Percentiles rank a stretch among this genome's conserved stretches.
phyloP scores from a whole-genome alignment of 1,284 basidiomycete genomes.

The Meira nashicola region DNA sequence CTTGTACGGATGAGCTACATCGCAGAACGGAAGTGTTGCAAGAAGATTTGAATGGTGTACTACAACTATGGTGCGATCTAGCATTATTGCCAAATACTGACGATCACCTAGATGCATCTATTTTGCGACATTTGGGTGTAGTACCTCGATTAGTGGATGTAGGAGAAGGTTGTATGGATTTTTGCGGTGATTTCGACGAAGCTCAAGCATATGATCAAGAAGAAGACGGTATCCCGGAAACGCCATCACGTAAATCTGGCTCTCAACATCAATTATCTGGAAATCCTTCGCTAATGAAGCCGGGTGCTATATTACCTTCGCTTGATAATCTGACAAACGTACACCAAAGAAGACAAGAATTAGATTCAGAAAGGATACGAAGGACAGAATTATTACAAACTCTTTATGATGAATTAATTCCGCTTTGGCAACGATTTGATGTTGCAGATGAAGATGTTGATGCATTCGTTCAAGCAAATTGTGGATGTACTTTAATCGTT shows the following conservation, averaged over 20 bases:
- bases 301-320: not conserved
- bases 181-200: conserved; percentile 23
- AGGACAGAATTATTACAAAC: conserved; percentile 45
- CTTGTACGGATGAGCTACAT: conserved; percentile 6
- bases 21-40: conserved; percentile 30
- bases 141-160: conserved; percentile 25
- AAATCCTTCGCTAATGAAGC: conserved; percentile 4
- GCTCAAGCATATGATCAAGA: conserved; percentile 13
- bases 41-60: conserved; percentile 32
- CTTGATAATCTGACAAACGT: conserved; percentile 21
- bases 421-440: conserved; percentile 49
- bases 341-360: conserved; percentile 19
- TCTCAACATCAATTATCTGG: conserved; percentile 4
- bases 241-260: conserved; percentile 9
- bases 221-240: not conserved
- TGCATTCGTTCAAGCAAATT: conserved; percentile 50
- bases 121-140: conserved; percentile 38
- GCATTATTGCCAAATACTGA: conserved; percentile 14
- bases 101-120: conserved; percentile 26
- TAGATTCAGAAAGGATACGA: conserved; percentile 40
- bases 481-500: conserved; percentile 70
- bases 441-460: conserved; percentile 51
- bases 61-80: conserved; percentile 48
- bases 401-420: conserved; percentile 48
- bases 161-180: conserved; percentile 10